phyloP scores from a whole-genome alignment of 2,329 filamentous ascomycete genomes.

The Calonectria fujianensis region DNA sequence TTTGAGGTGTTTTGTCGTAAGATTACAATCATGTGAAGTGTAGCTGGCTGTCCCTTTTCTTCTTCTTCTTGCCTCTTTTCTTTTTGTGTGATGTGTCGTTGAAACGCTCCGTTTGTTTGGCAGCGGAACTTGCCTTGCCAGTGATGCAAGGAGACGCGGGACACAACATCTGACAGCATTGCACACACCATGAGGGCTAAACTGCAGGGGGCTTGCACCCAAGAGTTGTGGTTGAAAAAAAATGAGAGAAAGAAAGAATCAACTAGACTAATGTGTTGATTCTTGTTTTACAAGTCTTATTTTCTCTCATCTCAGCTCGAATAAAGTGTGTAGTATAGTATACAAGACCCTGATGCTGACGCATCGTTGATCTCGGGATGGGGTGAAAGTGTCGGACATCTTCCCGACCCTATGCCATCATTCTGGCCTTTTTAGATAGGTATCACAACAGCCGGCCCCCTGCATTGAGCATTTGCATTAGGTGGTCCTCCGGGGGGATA shows the following conservation, averaged over 20 bases:
- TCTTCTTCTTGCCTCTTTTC: too few species aligned
- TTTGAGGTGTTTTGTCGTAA: conserved; percentile 1
- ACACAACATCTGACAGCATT: not conserved
- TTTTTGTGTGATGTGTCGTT: not conserved
- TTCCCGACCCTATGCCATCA: not conserved
- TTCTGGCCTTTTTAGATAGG: not conserved
- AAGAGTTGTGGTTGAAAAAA: not conserved
- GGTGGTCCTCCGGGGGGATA: not conserved
- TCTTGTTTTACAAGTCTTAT: not conserved
- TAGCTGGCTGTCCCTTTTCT: not conserved
- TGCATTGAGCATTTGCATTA: not conserved
- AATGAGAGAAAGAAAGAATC: not conserved
- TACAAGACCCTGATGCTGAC: not conserved
- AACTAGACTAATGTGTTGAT: not conserved
- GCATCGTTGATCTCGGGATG: not conserved
- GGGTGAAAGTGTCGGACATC: not conserved
- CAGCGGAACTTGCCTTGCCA: conserved; percentile 18
- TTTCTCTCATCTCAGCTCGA: not conserved
- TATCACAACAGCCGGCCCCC: not conserved
- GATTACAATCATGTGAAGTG: not conserved
- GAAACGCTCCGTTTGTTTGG: not conserved
- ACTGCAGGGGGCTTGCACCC: not conserved
- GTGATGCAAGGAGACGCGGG: not conserved
- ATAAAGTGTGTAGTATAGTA: not conserved
- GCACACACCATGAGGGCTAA: too few species aligned